These are phyloP conservation scores for Coniochaeta prunicola DNA, from an alignment of 2,329 filamentous ascomycete species.

Conservation along the genomic window DNA sequence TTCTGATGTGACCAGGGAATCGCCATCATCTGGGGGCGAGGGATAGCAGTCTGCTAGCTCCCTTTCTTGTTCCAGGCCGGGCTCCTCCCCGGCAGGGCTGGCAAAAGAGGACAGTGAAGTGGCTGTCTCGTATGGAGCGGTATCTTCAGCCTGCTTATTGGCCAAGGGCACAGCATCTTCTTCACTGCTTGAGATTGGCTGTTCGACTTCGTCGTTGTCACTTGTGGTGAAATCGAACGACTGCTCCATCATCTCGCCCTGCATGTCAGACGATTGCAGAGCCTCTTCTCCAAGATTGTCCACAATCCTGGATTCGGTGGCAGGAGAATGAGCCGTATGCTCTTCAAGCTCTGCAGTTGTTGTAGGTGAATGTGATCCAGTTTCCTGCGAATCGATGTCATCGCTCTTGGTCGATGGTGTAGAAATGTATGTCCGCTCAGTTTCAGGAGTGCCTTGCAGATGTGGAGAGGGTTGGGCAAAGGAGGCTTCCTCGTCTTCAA, in stretches of 20 bases:
- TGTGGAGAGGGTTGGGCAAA: background rate
- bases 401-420: background rate
- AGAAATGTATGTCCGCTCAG: background rate
- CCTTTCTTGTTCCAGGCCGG: background rate
- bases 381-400: background rate
- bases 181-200: background rate
- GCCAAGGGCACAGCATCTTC: background rate
- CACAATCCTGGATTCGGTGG: background rate
- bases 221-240: background rate
- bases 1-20: conserved; percentile 2
- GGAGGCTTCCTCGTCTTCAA: conserved; percentile 11
- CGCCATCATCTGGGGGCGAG: background rate
- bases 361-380: background rate
- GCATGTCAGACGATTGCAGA: background rate
- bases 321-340: background rate
- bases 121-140: background rate
- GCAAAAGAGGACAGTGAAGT: background rate
- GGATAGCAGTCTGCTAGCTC: background rate
- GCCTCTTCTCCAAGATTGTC: background rate
- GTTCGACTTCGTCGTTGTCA: background rate
- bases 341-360: background rate
- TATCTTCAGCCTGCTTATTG: background rate
- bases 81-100: background rate
- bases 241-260: background rate
- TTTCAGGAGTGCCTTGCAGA: background rate